A percentile compares a stretch with the other conserved stretches of the same genome.
phyloP scores from a whole-genome alignment of 768 basidiomycete species.

The Pulveroboletus sp. region DNA sequence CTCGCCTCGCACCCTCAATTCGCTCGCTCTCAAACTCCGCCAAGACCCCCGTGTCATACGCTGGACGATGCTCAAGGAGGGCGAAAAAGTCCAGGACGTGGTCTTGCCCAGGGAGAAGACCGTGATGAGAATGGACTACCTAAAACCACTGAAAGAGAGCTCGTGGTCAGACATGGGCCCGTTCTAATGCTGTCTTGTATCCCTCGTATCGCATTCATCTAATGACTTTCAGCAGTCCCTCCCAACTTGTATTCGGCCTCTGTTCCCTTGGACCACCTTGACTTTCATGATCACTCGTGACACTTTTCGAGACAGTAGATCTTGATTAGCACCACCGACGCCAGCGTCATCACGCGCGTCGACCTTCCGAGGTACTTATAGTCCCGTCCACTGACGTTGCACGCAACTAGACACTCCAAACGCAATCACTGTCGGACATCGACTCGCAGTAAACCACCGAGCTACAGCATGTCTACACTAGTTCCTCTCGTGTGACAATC shows the following conservation, averaged over 20 bases:
- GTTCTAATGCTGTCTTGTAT: slow-evolving; percentile 10
- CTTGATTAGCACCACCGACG: no score
- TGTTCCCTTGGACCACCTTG: no score
- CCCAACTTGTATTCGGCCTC: not conserved
- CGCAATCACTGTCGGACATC: no score
- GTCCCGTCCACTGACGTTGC: no score
- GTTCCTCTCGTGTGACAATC: no score
- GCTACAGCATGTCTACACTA: no score
- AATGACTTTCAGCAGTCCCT: not conserved
- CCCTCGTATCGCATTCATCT: no score
- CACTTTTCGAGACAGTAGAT: no score
- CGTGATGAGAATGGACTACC: slow-evolving; percentile 29
- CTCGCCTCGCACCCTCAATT: slow-evolving; percentile 64
- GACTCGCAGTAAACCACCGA: no score
- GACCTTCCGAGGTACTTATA: no score
- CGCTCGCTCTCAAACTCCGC: slow-evolving; percentile 66
- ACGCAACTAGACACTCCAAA: no score
- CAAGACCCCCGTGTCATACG: slow-evolving; percentile 81
- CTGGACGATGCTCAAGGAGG: slow-evolving; percentile 78
- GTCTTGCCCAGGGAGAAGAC: slow-evolving; percentile 50
- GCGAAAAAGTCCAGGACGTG: slow-evolving; percentile 69
- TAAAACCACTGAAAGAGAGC: slow-evolving; percentile 16
- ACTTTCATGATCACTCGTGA: not conserved
- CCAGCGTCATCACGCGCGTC: no score
- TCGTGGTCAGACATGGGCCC: slow-evolving; percentile 28